Conservation (phyloP, 352 stramenopile genomes). For the Phytophthora crassamura region DNA sequence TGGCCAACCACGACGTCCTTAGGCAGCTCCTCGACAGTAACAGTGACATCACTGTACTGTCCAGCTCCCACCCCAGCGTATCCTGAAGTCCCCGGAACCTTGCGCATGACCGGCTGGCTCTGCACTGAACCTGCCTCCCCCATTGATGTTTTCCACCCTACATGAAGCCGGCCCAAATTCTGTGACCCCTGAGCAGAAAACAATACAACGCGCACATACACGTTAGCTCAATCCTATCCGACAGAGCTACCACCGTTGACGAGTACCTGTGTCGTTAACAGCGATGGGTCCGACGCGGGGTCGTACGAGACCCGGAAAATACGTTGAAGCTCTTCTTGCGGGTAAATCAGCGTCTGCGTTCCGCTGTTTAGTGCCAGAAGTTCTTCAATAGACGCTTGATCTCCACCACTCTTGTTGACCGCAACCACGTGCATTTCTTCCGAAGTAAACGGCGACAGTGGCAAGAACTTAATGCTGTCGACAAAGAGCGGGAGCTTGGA, state of each 20-base stretch:
- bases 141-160: conserved; percentile 85
- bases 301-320: conserved; percentile 70
- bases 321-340: conserved; percentile 82
- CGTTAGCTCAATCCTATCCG: background rate
- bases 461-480: conserved; percentile 82
- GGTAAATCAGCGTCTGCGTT: conserved; percentile 68
- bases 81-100: conserved; percentile 29
- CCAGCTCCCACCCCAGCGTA: conserved; percentile 9
- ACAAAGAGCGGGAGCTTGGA: conserved; percentile 83
- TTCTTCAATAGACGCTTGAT: conserved; percentile 21
- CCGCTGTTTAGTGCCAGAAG: conserved; percentile 43
- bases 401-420: conserved; percentile 11
- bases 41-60: conserved; percentile 46
- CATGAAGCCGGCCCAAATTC: conserved; percentile 77
- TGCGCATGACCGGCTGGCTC: conserved; percentile 80
- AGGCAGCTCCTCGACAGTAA: conserved; percentile 54
- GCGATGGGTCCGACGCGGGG: conserved; percentile 38
- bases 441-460: conserved; percentile 62
- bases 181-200: conserved; percentile 48
- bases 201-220: background rate
- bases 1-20: conserved; percentile 55
- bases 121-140: conserved; percentile 83
- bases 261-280: conserved; percentile 46
- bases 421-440: conserved; percentile 40
- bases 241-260: background rate